Evolutionary conservation across 2,329 filamentous ascomycete species (phyloP), one percentile per base, ranked within the genome.

Genomic region (Metarhizium sp.): DNA sequence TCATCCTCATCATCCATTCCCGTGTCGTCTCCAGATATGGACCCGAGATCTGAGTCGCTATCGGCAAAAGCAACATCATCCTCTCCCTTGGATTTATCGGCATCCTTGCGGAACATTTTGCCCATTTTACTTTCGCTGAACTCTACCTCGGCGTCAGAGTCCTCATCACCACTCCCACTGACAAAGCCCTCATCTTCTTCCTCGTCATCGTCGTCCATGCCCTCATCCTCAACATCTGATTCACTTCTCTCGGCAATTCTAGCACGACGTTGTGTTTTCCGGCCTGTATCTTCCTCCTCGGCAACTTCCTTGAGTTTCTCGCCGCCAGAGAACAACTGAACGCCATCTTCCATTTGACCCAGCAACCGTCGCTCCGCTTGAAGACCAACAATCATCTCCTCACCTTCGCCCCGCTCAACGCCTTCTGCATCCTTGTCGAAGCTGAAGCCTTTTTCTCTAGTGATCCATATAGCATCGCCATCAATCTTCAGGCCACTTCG

Each of bases 401-500:
- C 94, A 45, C 94, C 94, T 54, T 97, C 79, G n/a, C 94, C 94
- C 49, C 90, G 84, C 62, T 96, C 88, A 34, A 80, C 80, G 11
- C 83, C 80, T 11, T 89, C 84, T 2, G 71, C 78, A 34, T 83
- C 80, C 60, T 78, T 79, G 68, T 86, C 78, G 61, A 99, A 96
- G 4, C 82, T 95, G 63, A 87, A 87, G 0, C 83, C 84, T 62
- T 85, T 86, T 52, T 86, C 82, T 55, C 81, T 75, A 10, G 83
- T 86, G 58, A 86, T 96, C 75, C 95, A 99, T 42, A 99, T 92
- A 7, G 92, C 92, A 71, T 99, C 94, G 58, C 95, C 95, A 62
- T 99, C 94, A 52, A 99, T 92, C 67, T 97, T 85, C 13, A 99
- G 82, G 64, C 94, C 94, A 61, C 92, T 95, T 38, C 96, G 91